These are phyloP conservation scores for Russula brevipes DNA, from an alignment of 768 basidiomycete genomes.

Conservation along the genomic window DNA sequence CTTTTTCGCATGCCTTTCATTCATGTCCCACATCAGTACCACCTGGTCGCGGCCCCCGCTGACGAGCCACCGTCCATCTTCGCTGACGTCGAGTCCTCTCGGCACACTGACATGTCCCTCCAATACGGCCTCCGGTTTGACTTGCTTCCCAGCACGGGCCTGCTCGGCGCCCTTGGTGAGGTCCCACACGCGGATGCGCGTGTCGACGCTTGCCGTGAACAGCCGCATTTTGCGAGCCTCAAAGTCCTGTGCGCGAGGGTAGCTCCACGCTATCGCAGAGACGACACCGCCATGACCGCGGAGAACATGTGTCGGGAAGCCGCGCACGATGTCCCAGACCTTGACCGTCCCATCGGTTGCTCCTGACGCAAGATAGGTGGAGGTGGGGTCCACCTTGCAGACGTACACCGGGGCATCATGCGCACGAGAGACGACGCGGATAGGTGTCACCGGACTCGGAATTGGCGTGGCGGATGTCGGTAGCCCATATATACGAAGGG, in stretches of 20 bases:
- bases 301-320: constrained; percentile 90
- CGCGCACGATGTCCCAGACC: constrained; percentile 87
- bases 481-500: constrained; percentile 79
- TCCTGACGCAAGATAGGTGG: constrained; percentile 89
- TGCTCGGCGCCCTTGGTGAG: constrained; percentile 50
- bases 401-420: constrained; percentile 95
- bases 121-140: constrained; percentile 71
- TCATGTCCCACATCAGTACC: constrained; percentile 86
- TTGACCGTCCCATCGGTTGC: constrained; percentile 96
- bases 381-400: constrained; percentile 76
- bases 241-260: constrained; percentile 46
- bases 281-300: constrained; percentile 98
- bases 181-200: constrained; percentile 88
- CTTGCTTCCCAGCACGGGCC: constrained; percentile 48
- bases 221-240: constrained; percentile 61
- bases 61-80: constrained; percentile 84
- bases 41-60: constrained; percentile 93
- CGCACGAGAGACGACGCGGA: constrained; percentile 72
- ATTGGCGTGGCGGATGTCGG: constrained; percentile 44
- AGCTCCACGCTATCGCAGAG: constrained; percentile 83
- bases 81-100: constrained; percentile 77
- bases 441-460: constrained; percentile 55
- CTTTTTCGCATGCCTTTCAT: constrained; percentile 30
- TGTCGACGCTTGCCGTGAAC: constrained; percentile 89
- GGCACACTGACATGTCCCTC: constrained; percentile 97